Evolutionary conservation across 225 moss, liverwort and hornwort genomes (phyloP), one percentile per base, ranked within the genome.

Genomic region (Sphagnum contortum): DNA sequence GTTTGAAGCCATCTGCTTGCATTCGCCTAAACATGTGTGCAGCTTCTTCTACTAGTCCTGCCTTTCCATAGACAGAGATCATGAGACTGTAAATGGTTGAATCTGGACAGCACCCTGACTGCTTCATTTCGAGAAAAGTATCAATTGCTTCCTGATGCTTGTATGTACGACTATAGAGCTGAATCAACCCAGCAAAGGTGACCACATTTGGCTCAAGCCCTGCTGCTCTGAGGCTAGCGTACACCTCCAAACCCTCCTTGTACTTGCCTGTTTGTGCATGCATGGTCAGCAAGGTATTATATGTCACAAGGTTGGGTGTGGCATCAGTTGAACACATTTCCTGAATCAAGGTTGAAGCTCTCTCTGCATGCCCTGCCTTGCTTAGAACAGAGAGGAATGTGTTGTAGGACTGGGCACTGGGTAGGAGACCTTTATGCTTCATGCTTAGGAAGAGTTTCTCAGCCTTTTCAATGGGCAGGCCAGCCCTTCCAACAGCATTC

Each of bases 161-260:
- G 3, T 57, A 68, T 47, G 83, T 78, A 45, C 80, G 81, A 70
- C 75, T 83, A 53, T 80, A 90, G 81, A 86, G 67, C 69, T 98
- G 90, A 63, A 98, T 91, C 9, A 98, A 63, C 12, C 82, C 74
- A 5, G 92, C 90, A 74, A 85, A 92, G 6, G 96, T 92, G 8
- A 92, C 75, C 9, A 77, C 77, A n/a, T 83, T 87, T 9, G 90
- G 87, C 73, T 73, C 61, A 14, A 89, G 73, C 11, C 92, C 96
- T 67, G 79, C 74, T 12, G 66, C 70, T 73, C 44, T 70, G 10
- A 98, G 68, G 46, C 64, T 75, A 49, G 75, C 54, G 44, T 77
- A 82, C 8, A 88, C 85, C 63, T 70, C 73, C 74, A 89, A 62
- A 8, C 87, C 96, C 69, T 87, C 85, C 8, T 81, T 61, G 47